Percentiles rank a stretch among this genome's conserved stretches.
These are phyloP conservation scores for Pseudozyma sp. DNA, from an alignment of 1,284 basidiomycete species.

Conservation along the genomic window DNA sequence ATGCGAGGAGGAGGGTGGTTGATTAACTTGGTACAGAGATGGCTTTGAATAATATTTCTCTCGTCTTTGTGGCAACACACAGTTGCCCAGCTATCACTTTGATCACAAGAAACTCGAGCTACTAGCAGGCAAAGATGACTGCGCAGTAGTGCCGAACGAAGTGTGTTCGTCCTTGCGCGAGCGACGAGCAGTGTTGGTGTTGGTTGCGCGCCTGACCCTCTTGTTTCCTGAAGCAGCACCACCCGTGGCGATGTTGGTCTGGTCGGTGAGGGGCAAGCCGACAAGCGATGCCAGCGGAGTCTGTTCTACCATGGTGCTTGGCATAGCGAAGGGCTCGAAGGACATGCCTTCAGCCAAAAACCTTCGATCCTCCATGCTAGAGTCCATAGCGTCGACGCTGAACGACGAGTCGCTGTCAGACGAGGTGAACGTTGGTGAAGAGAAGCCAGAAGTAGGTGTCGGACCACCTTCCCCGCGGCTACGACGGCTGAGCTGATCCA, in stretches of 20 bases:
- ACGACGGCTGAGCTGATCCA: slow-evolving; percentile 24
- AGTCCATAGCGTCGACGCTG: slow-evolving; percentile 29
- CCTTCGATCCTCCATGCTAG: slow-evolving; percentile 19
- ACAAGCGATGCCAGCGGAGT: slow-evolving; percentile 39
- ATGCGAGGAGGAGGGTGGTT: neutral
- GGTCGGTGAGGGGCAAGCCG: slow-evolving; percentile 24
- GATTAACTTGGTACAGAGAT: slow-evolving; percentile 15
- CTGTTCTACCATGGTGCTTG: slow-evolving; percentile 18
- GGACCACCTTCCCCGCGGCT: slow-evolving; percentile 12
- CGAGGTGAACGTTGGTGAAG: slow-evolving; percentile 39
- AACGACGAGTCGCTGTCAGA: slow-evolving; percentile 42
- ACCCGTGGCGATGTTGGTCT: neutral
- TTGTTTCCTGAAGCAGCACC: neutral
- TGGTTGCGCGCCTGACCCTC: slow-evolving; percentile 7
- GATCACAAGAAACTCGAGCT: too few relatives aligned
- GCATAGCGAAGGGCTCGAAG: slow-evolving; percentile 41
- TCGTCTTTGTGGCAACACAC: neutral
- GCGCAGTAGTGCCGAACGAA: too few relatives aligned
- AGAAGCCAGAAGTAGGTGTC: slow-evolving; percentile 23
- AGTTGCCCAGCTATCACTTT: too few relatives aligned
- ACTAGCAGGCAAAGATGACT: too few relatives aligned
- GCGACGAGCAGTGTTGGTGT: neutral
- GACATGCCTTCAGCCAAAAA: slow-evolving; percentile 39
- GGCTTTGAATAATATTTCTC: neutral
- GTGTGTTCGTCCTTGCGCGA: slow-evolving; percentile 19